Evolutionary conservation across 2,329 filamentous ascomycete species (phyloP).

Genomic region (Diaporthe capsici): DNA sequence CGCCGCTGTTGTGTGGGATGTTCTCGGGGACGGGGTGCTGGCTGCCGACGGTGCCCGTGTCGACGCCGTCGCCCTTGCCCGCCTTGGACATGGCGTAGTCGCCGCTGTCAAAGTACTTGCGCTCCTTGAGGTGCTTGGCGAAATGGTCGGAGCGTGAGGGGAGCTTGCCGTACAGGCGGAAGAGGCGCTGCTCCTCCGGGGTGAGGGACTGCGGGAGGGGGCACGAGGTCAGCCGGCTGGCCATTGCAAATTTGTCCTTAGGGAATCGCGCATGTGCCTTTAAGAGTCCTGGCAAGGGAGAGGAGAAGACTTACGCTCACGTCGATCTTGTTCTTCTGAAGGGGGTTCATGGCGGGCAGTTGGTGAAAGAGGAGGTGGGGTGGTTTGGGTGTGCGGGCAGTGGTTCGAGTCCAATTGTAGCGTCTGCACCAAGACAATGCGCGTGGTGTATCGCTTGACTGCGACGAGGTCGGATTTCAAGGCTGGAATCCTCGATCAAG

Average conservation of each 20-base stretch:
- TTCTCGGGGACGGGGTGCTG: constrained; percentile 96
- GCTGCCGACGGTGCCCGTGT: constrained; percentile 92
- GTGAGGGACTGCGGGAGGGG: constrained; percentile 78
- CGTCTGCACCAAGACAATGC: constrained; percentile 13
- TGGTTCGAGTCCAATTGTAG: constrained; percentile 3
- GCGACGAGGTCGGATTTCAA: not conserved
- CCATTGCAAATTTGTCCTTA: not conserved
- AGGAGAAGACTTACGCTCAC: constrained; percentile 79
- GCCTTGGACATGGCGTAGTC: constrained; percentile 98
- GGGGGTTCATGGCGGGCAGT: constrained; percentile 83
- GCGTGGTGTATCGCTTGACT: not conserved
- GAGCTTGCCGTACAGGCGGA: constrained; percentile 97
- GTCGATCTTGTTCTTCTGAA: constrained; percentile 99
- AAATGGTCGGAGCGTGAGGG: constrained; percentile 96
- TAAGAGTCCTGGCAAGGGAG: constrained; percentile 38
- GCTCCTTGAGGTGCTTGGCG: constrained; percentile 98
- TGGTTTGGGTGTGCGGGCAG: not conserved
- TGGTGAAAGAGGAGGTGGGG: constrained; percentile 1
- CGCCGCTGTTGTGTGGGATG: constrained; percentile 83
- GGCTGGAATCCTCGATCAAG: not conserved
- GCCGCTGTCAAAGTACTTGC: constrained; percentile 98
- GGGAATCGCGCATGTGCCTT: not conserved
- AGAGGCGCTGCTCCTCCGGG: constrained; percentile 95
- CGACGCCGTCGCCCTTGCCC: constrained; percentile 94
- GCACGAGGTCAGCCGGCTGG: constrained; percentile 19